A percentile compares a stretch with the other conserved stretches of the same genome.
These are phyloP conservation scores for Gentiana dahurica DNA, from an alignment of 257 asterid species.

Conservation along the genomic window DNA sequence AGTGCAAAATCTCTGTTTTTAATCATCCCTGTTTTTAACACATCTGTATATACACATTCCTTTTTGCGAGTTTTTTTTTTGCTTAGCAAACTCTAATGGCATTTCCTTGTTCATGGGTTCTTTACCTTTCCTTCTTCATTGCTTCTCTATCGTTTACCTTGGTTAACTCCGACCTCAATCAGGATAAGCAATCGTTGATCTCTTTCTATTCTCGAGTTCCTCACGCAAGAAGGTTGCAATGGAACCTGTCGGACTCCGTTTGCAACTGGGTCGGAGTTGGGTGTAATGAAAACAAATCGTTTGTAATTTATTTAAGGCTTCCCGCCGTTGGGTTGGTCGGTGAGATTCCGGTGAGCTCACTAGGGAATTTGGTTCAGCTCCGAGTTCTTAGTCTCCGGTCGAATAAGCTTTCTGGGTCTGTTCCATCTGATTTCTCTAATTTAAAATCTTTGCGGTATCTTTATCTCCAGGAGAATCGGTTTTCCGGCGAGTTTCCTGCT, in stretches of 20 bases:
- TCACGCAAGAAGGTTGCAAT: slow-evolving; percentile 62
- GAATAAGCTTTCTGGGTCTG: slow-evolving; percentile 53
- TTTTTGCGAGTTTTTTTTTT: background rate
- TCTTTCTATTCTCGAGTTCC: slow-evolving; percentile 47
- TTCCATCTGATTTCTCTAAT: slow-evolving; percentile 65
- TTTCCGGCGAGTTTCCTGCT: slow-evolving; percentile 62
- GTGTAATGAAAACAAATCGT: slow-evolving; percentile 55
- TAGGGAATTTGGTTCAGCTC: slow-evolving; percentile 54
- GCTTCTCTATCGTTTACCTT: background rate
- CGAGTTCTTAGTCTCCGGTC: slow-evolving; percentile 84
- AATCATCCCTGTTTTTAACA: background rate
- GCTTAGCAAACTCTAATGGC: background rate
- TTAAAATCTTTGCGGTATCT: slow-evolving; percentile 54
- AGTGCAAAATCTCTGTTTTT: too few species aligned
- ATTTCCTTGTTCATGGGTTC: slow-evolving; percentile 1
- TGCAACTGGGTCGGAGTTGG: slow-evolving; percentile 77
- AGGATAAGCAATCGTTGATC: slow-evolving; percentile 75
- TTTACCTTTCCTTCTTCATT: background rate
- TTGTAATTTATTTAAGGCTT: slow-evolving; percentile 49
- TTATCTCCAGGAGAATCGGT: slow-evolving; percentile 56
- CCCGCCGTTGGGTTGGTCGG: slow-evolving; percentile 96
- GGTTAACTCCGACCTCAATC: slow-evolving; percentile 52
- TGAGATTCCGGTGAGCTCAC: slow-evolving; percentile 46
- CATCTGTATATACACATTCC: background rate
- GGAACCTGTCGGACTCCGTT: slow-evolving; percentile 57